These are phyloP conservation scores for Wilhelminamyces savonicus DNA, from an alignment of 805 yeast genomes.

Conservation along the genomic window DNA sequence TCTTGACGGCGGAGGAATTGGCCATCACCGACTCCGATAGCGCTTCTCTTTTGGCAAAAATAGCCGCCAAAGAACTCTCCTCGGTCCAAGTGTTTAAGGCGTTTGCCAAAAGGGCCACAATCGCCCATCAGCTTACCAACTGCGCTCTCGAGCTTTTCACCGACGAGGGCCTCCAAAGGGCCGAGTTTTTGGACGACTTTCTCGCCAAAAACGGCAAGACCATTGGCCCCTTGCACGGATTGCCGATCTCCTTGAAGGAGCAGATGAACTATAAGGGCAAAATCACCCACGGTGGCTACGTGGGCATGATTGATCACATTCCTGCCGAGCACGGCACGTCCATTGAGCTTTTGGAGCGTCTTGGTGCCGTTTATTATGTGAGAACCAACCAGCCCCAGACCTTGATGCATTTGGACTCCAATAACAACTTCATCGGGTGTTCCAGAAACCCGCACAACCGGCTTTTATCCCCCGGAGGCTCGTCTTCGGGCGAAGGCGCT, in stretches of 20 bases:
- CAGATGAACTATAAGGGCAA: constrained; percentile 51
- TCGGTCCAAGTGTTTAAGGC: constrained; percentile 54
- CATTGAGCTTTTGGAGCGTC: constrained; percentile 33
- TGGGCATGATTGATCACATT: constrained; percentile 42
- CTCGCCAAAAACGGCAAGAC: constrained; percentile 41
- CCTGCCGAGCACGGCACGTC: constrained; percentile 43
- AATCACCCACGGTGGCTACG: constrained; percentile 57
- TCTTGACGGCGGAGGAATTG: constrained; percentile 32
- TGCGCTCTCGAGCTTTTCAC: constrained; percentile 57
- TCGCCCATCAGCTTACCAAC: constrained; percentile 59
- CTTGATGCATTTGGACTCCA: constrained; percentile 62
- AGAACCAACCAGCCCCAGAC: constrained; percentile 67
- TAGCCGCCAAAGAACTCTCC: constrained; percentile 41
- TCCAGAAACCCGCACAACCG: constrained; percentile 55
- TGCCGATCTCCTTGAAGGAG: constrained; percentile 62
- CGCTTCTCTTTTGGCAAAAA: constrained; percentile 31
- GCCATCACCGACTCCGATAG: constrained; percentile 41
- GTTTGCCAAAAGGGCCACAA: constrained; percentile 57
- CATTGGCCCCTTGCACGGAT: constrained; percentile 61
- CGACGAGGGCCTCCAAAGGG: constrained; percentile 53
- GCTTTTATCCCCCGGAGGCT: constrained; percentile 61
- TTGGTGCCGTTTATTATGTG: constrained; percentile 56
- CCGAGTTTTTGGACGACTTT: constrained; percentile 49
- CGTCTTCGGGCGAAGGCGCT: constrained; percentile 70
- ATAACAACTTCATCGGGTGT: constrained; percentile 54